Evolutionary conservation across 2,329 filamentous ascomycete species (phyloP), one percentile per base, ranked within the genome.

Genomic region (Beauveria sp.): DNA sequence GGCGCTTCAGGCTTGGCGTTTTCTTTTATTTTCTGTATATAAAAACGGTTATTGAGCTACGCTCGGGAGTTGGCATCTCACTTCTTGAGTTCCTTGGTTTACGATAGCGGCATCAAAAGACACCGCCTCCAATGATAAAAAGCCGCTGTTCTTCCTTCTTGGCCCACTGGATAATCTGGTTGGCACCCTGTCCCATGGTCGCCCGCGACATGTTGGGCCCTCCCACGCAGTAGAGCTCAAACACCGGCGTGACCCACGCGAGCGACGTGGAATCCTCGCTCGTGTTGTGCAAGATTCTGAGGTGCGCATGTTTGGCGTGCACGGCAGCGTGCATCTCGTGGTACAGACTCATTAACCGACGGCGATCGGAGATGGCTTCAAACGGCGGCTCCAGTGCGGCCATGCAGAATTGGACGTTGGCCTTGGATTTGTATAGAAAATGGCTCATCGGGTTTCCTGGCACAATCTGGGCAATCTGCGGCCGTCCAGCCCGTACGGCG

Each of bases 121-220:
- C 93, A 48, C 92, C 94, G n/a, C 94, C 96, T 1, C 94, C 94
- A 70, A 99, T 94, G 63, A 99, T 96, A 70, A 99, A 99, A 6
- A 97, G 78, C 61, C 94, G 81, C 74, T 97, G 92, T 74, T 97
- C 93, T 75, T 99, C 94, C 66, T 87, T 82, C 70, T 90, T 88
- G 2, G 93, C 88, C 92, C 93, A 99, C 70, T 94, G 90, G 6
- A 96, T 87, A 55, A 99, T 85, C 75, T 89, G 88, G 71, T 94
- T 96, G 40, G 92, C 93, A 12, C 89, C 91, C 71, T 93, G 89
- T 10, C 91, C 90, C 68, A 99, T 80, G 12, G 86, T 84, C 24
- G 79, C 76, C 46, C 84, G 77, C 30, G 83, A 83, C 41, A 83
- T 76, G 65, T 87, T 87, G 2, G 90, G 89, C 0, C 90, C 90